A percentile compares a stretch with the other conserved stretches of the same genome.
Evolutionary conservation across 345 rosid species (phyloP).

Genomic region (Lenwebbia sp.): DNA sequence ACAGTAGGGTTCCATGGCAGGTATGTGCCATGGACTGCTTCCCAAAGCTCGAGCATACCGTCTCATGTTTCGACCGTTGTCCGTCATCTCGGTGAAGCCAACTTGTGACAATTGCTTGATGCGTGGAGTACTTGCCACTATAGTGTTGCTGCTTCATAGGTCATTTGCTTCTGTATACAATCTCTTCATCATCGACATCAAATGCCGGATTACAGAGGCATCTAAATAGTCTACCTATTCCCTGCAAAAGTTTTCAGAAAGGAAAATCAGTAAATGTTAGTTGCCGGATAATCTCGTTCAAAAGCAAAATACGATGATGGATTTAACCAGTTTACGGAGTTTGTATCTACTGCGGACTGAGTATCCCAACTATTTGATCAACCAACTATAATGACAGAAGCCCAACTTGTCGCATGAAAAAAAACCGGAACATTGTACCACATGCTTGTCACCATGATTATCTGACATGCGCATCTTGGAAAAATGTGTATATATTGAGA

Average conservation of each 20-base stretch:
- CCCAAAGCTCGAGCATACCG: neutral
- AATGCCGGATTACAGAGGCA: constrained; percentile 95
- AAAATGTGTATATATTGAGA: neutral
- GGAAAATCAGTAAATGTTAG: neutral
- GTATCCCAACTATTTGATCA: neutral
- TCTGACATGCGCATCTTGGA: neutral
- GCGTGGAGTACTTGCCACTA: neutral
- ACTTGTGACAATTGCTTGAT: neutral
- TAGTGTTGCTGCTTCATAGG: neutral
- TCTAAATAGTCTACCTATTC: constrained; percentile 92
- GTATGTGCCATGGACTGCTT: neutral
- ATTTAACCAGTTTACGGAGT: neutral
- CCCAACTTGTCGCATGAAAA: neutral
- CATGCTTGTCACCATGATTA: neutral
- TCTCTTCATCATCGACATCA: constrained; percentile 91
- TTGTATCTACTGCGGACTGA: neutral
- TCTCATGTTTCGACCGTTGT: neutral
- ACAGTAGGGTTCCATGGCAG: neutral
- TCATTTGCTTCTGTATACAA: constrained; percentile 76
- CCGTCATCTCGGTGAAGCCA: neutral
- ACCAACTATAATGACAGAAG: neutral
- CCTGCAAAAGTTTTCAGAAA: constrained; percentile 25
- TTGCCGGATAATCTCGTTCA: neutral
- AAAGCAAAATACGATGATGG: neutral
- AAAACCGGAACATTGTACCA: neutral